Evolutionary conservation across 441 rosid species (phyloP), one percentile per base, ranked within the genome.

Genomic region (Bocquillonia castaneifolia): DNA sequence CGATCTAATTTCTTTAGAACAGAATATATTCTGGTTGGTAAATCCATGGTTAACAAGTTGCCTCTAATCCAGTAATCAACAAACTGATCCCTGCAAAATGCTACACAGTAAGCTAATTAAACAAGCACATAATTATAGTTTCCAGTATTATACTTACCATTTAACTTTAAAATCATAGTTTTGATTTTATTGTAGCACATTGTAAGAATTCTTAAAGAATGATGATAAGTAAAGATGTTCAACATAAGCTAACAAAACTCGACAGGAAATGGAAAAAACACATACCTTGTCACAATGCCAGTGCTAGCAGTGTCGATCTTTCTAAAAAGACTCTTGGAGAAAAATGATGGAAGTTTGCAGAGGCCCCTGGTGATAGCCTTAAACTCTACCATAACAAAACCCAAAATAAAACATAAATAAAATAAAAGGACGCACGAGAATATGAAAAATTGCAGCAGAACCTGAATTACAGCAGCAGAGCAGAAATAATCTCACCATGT

Each of bases 301-400:
- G 86, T 79, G 73, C 64, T 68, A 39, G 80, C 77, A 71, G 76
- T 76, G 71, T 95, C 96, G 66, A 95, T 87, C 83, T 87, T 90
- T 75, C 69, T 86, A 76, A 92, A 92, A 66, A 94, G 88, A 34
- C 75, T 73, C 4, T 85, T 73, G 69, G 93, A 92, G 79, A 94
- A 88, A 86, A 90, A 94, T 55, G 94, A 87, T 23, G 99, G 99
- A 70, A 94, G 84, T 84, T 87, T 90, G 92, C 98, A 94, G 66
- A 94, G 82, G 72, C 89, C 94, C 75, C 79, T 82, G 20, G 97
- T 85, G 39, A 94, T 87, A 67, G 84, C 58, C 81, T 86, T 92
- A 75, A 94, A 92, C 71, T 90, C 99, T 94, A 83, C 48, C 44
- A 47, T 37, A 66, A 40, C 25, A 72, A 76, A 59, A 74, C 1